Evolutionary conservation across 108 stramenopile species (phyloP).

Genomic region (Skeletonema costatum): DNA sequence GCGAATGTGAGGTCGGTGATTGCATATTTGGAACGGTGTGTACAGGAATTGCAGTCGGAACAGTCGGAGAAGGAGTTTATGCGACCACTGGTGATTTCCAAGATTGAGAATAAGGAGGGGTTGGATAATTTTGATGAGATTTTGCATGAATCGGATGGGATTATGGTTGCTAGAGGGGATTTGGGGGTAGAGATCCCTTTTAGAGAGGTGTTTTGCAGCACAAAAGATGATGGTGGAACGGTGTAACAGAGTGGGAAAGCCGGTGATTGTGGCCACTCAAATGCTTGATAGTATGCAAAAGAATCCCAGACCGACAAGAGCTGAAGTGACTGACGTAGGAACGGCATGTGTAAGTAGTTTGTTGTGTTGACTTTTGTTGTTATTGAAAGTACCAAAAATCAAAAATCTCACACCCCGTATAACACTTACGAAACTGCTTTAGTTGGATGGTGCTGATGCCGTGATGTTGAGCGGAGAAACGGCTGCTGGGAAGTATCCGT

Average conservation of each 20-base stretch:
- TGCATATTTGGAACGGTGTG: conserved; percentile 72
- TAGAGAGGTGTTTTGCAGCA: conserved; percentile 93
- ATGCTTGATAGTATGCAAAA: conserved; percentile 59
- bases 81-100: conserved; percentile 79
- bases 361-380: too few species aligned
- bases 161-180: conserved; percentile 88
- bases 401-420: too few species aligned
- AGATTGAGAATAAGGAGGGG: conserved; percentile 92
- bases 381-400: too few species aligned
- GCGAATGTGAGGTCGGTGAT: conserved; percentile 76
- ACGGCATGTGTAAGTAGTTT: conserved; percentile 57
- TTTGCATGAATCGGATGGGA: conserved; percentile 75
- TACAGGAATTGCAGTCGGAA: conserved; percentile 41
- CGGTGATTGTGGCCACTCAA: conserved; percentile 89
- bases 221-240: conserved; percentile 95
- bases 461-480: conserved; percentile 87
- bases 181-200: conserved; percentile 94
- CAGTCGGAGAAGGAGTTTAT: conserved; percentile 37
- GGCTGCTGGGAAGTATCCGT: conserved; percentile 78
- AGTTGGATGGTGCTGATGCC: conserved; percentile 87
- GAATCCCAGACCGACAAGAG: conserved; percentile 61
- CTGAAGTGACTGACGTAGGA: conserved; percentile 83
- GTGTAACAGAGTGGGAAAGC: conserved; percentile 85
- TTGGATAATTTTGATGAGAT: conserved; percentile 73
- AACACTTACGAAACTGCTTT: neutral